Percentiles rank a stretch among this genome's conserved stretches.
phyloP scores from a whole-genome alignment of 116 monocot genomes.

The Iris pallida region DNA sequence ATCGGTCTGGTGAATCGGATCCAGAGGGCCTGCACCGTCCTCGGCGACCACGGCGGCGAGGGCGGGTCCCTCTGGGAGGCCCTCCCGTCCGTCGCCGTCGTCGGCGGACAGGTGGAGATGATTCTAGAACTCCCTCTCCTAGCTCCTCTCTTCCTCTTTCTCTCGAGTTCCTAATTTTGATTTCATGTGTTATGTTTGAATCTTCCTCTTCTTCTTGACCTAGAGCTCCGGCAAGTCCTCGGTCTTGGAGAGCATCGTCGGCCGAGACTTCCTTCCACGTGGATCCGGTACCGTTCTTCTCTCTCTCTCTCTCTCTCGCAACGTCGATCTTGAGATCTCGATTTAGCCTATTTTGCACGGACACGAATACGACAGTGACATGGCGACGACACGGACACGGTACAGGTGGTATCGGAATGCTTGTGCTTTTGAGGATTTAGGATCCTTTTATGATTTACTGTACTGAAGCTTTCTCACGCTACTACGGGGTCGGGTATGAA shows the following conservation, averaged over 20 bases:
- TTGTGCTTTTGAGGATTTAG: too few relatives aligned
- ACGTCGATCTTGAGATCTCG: not conserved
- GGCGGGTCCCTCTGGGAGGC: slow-evolving; percentile 77
- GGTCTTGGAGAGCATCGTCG: slow-evolving; percentile 89
- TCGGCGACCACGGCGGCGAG: slow-evolving; percentile 78
- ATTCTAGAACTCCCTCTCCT: not conserved
- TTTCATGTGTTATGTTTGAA: not conserved
- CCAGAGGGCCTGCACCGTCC: slow-evolving; percentile 80
- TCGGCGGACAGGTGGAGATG: slow-evolving; percentile 64
- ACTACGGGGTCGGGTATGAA: too few relatives aligned
- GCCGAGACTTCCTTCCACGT: slow-evolving; percentile 86
- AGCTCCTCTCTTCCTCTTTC: not conserved
- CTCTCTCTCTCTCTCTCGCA: not conserved
- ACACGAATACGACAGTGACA: too few relatives aligned
- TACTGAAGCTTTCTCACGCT: too few relatives aligned
- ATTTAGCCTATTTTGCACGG: too few relatives aligned
- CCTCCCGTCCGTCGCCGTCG: slow-evolving; percentile 89
- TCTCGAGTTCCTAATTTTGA: not conserved
- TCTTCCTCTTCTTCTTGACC: not conserved
- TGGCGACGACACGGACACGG: too few relatives aligned
- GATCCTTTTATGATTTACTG: too few relatives aligned
- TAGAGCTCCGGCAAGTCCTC: slow-evolving; percentile 85
- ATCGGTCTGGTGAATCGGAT: slow-evolving; percentile 86
- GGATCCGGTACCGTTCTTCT: slow-evolving; percentile 65
- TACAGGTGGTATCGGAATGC: too few relatives aligned